Evolutionary conservation across 2,329 filamentous ascomycete species (phyloP), one percentile per base, ranked within the genome.

Genomic region (Diaporthe destruens): DNA sequence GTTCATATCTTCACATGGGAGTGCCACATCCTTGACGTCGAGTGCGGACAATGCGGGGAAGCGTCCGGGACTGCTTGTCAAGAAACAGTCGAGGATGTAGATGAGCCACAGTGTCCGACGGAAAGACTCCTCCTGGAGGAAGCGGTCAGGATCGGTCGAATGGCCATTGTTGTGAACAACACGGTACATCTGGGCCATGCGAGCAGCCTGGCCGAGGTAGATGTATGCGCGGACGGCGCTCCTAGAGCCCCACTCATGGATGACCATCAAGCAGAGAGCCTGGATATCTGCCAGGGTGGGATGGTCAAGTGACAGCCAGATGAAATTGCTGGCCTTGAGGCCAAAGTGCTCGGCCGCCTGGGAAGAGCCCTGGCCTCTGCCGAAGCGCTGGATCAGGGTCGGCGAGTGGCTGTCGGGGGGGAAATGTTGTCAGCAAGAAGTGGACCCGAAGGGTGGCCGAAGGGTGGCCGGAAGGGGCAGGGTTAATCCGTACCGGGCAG

Each of bases 121-220:
- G 79, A 90, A 88, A 0, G 88, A 89, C 79, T 91, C 89, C 61
- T 90, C 88, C 75, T 88, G 87, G 16, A 90, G 84, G 78, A 90
- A 91, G 76, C 88, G 87, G 76, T 90, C 88, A n/a, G 86, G 85
- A 53, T 88, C 87, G 49, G 81, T 79, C 20, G 84, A 82, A 54
- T 83, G 80, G 75, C 88, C 85, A 76, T 89, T 88, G 53, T 84
- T 85, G 76, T 89, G 87, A 57, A 90, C 85, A 71, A 91, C 87
- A 75, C 88, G 85, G 76, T 87, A 90, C 89, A 91, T 91, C 81
- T 91, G 89, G 42, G 89, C 85, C 88, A 91, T 90, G 73, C 89
- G 87, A n/a, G 88, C 86, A 42, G 89, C 89, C 78, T 90, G 88
- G 75, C 89, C 89, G 32, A 91, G 84, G 78, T 90, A 90, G 79